Conservation (phyloP, 2,329 filamentous ascomycete genomes). For the Macroventuria anomochaeta region DNA sequence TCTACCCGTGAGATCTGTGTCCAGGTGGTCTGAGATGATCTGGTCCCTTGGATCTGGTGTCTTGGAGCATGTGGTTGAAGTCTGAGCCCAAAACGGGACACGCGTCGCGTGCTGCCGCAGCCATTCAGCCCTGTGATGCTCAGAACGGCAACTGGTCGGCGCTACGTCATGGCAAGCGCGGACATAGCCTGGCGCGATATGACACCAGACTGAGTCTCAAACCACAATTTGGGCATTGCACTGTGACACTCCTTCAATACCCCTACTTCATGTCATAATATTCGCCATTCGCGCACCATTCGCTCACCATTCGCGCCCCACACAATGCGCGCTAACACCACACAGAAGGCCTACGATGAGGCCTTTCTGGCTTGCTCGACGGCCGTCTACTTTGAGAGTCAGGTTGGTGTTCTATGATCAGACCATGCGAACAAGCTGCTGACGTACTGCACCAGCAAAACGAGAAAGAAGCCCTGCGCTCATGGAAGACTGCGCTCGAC, state of each 20-base stretch:
- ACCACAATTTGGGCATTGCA: conserved; percentile 20
- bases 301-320: conserved; percentile 14
- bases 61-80: conserved; percentile 8
- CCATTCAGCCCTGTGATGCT: conserved; percentile 22
- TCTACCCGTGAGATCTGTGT: neutral
- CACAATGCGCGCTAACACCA: conserved; percentile 65
- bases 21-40: neutral
- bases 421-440: conserved; percentile 2
- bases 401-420: conserved; percentile 61
- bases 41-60: neutral
- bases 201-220: conserved; percentile 27
- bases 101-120: conserved; percentile 25
- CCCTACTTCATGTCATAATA: conserved; percentile 52
- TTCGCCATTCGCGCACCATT: too few relatives aligned
- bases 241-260: conserved; percentile 28
- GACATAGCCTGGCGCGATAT: conserved; percentile 30
- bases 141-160: conserved; percentile 22
- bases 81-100: conserved; percentile 12
- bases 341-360: conserved; percentile 98
- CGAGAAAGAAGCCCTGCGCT: conserved; percentile 85
- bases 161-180: conserved; percentile 43
- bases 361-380: conserved; percentile 94
- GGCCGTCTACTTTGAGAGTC: conserved; percentile 92
- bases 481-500: conserved; percentile 87
- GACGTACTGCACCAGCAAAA: conserved; percentile 69